A percentile compares a stretch with the other conserved stretches of the same genome.
Evolutionary conservation across 2,329 filamentous ascomycete genomes (phyloP).

Genomic region (Boeremia lycopersici): DNA sequence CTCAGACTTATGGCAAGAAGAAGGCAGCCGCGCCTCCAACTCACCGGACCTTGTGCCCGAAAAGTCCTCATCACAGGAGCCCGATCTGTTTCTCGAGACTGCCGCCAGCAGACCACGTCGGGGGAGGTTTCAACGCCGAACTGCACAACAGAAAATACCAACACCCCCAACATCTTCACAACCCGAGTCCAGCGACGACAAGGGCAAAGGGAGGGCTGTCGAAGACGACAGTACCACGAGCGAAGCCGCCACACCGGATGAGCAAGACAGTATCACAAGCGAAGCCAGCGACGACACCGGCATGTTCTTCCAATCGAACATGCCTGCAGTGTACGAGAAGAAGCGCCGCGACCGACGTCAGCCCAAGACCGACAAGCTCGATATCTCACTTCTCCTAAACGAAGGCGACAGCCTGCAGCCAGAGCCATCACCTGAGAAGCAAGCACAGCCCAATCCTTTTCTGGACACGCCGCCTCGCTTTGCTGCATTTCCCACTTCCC

Average conservation of each 20-base stretch:
- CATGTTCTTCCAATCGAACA: constrained; percentile 45
- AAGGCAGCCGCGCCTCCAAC: constrained; percentile 49
- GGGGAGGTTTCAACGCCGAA: constrained; percentile 52
- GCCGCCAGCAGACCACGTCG: constrained; percentile 41
- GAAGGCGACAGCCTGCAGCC: constrained; percentile 41
- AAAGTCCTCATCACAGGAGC: background rate
- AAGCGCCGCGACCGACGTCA: constrained; percentile 32
- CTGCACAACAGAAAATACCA: constrained; percentile 43
- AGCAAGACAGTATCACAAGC: constrained; percentile 27
- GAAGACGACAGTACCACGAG: constrained; percentile 6
- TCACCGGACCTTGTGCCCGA: constrained; percentile 15
- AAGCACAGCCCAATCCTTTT: constrained; percentile 37
- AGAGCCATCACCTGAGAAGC: constrained; percentile 32
- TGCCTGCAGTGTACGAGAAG: constrained; percentile 35
- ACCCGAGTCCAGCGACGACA: constrained; percentile 4
- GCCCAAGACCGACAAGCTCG: constrained; percentile 34
- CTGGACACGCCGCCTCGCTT: constrained; percentile 41
- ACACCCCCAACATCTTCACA: constrained; percentile 1
- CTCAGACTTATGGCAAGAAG: constrained; percentile 56
- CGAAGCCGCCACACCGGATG: constrained; percentile 14
- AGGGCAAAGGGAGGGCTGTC: constrained; percentile 25
- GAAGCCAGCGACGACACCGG: constrained; percentile 46
- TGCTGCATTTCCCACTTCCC: constrained; percentile 31
- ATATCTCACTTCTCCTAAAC: constrained; percentile 40
- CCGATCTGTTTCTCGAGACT: constrained; percentile 44